phyloP scores from a whole-genome alignment of 78 protist species.

The Diacronema lutheri region DNA sequence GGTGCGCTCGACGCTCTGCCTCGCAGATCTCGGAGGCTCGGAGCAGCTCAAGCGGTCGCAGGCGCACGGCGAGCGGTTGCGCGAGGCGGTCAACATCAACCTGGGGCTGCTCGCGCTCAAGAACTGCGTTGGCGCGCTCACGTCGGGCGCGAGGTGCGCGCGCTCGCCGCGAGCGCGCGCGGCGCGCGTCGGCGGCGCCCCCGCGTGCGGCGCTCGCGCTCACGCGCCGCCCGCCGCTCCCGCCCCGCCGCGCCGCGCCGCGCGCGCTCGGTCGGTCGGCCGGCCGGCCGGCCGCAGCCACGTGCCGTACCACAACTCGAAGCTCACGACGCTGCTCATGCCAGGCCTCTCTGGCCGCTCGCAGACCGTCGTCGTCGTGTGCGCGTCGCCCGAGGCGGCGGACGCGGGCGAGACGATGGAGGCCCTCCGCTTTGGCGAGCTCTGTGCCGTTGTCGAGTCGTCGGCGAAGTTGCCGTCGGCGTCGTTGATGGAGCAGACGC shows the following conservation, averaged over 20 bases:
- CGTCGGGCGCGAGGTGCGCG: neutral
- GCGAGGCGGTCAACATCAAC: slow-evolving; percentile 25
- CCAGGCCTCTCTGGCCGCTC: slow-evolving; percentile 18
- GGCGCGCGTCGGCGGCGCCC: neutral
- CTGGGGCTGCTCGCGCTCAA: slow-evolving; percentile 18
- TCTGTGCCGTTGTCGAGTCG: neutral
- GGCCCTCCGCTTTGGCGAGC: slow-evolving; percentile 44
- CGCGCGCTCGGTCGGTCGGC: too few relatives aligned
- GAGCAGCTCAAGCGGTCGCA: slow-evolving; percentile 9
- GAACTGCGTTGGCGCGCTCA: slow-evolving; percentile 16
- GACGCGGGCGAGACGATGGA: slow-evolving; percentile 26
- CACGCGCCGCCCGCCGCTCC: neutral
- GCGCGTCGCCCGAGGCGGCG: neutral
- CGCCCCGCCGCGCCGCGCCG: neutral
- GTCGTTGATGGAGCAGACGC: neutral
- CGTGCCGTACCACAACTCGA: slow-evolving; percentile 38
- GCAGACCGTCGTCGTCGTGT: neutral
- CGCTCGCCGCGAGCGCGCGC: neutral
- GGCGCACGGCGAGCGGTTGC: neutral
- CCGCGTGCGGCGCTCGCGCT: neutral
- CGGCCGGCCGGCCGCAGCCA: neutral
- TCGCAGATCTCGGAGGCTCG: slow-evolving; percentile 35
- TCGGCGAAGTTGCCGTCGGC: neutral
- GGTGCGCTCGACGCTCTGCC: neutral
- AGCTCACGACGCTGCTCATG: slow-evolving; percentile 28